Conservation (phyloP, 352 stramenopile species). For the Sclerospora graminicola region DNA sequence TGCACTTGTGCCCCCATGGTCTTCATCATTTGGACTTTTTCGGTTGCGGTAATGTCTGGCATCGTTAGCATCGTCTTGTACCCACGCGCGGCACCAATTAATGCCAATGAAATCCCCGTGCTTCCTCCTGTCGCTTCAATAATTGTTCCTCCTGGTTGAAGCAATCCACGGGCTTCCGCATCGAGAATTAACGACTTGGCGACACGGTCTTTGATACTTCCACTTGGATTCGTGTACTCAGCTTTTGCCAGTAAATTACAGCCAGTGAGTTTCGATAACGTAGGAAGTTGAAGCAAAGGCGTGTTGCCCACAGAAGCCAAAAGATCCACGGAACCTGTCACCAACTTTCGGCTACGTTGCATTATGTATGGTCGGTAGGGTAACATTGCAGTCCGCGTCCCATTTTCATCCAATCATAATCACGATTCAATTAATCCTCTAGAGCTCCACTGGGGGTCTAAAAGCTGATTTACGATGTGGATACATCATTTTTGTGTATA, state of each 20-base stretch:
- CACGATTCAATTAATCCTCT: too few relatives aligned
- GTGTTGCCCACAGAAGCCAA: slow-evolving; percentile 67
- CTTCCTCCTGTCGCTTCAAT: slow-evolving; percentile 86
- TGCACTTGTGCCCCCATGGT: slow-evolving; percentile 58
- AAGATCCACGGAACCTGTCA: slow-evolving; percentile 34
- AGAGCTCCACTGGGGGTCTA: too few relatives aligned
- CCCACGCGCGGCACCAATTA: slow-evolving; percentile 77
- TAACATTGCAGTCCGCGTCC: too few relatives aligned
- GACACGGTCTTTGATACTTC: slow-evolving; percentile 91
- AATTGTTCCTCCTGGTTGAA: slow-evolving; percentile 53
- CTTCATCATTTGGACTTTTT: slow-evolving; percentile 76
- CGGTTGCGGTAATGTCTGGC: slow-evolving; percentile 48
- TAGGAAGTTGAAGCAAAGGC: slow-evolving; percentile 54
- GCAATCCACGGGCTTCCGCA: slow-evolving; percentile 73
- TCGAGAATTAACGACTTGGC: slow-evolving; percentile 87
- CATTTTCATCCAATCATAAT: too few relatives aligned
- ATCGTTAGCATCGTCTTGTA: slow-evolving; percentile 76
- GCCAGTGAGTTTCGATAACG: slow-evolving; percentile 49
- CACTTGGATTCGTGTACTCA: slow-evolving; percentile 86
- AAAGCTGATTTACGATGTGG: too few relatives aligned
- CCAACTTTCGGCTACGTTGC: background rate
- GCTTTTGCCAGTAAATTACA: slow-evolving; percentile 72
- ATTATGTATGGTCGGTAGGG: too few relatives aligned
- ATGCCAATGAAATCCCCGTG: slow-evolving; percentile 86
- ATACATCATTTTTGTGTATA: too few relatives aligned